These are phyloP conservation scores for Phytophthora boehmeriae DNA, from an alignment of 352 stramenopile genomes.

Conservation along the genomic window DNA sequence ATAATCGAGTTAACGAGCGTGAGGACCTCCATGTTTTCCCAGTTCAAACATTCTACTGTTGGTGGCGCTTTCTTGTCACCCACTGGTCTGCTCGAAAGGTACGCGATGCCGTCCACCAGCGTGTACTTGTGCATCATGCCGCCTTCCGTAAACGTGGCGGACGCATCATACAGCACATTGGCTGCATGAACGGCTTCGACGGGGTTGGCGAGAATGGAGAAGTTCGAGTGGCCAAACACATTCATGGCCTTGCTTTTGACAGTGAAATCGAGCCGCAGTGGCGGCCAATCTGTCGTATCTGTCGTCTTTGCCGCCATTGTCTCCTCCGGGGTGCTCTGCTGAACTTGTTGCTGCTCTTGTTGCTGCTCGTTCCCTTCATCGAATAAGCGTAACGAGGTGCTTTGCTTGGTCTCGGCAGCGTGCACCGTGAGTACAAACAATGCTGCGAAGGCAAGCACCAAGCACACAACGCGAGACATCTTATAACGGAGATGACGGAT, in stretches of 20 bases:
- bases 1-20: neutral
- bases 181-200: neutral
- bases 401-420: neutral
- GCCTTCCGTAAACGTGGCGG: conserved; percentile 7
- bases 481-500: too few species aligned
- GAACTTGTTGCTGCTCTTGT: neutral
- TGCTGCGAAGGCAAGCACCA: neutral
- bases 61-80: neutral
- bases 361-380: neutral
- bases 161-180: conserved; percentile 20
- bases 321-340: neutral
- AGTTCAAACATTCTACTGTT: conserved; percentile 6
- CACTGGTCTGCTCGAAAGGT: conserved; percentile 10
- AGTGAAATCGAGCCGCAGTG: conserved; percentile 20
- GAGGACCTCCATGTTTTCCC: neutral
- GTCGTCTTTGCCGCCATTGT: neutral
- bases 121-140: conserved; percentile 11
- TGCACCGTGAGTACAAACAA: neutral
- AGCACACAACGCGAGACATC: too few species aligned
- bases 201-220: conserved; percentile 24
- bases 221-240: conserved; percentile 17
- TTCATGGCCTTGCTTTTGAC: conserved; percentile 25
- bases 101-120: conserved; percentile 20
- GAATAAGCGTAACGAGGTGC: neutral
- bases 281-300: conserved; percentile 7